Evolutionary conservation across 306 rosid genomes (phyloP).

Genomic region (Ammopiptanthus mongolicus): DNA sequence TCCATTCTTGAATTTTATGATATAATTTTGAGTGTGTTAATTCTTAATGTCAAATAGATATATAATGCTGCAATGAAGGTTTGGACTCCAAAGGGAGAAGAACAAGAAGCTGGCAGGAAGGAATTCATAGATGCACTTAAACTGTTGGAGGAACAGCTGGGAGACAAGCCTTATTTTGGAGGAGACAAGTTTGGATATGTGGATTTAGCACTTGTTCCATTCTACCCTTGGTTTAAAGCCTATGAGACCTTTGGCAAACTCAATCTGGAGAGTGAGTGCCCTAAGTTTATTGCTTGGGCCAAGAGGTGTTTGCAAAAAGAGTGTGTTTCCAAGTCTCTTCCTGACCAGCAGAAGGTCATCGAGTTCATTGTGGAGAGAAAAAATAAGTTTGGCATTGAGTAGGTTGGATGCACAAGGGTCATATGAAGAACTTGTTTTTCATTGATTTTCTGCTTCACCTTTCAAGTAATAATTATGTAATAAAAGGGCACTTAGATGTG

Average conservation of each 20-base stretch:
- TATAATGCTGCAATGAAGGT: background rate
- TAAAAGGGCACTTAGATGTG: conserved; percentile 10
- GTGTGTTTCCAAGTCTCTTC: conserved; percentile 23
- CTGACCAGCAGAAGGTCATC: conserved; percentile 23
- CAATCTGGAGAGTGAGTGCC: conserved; percentile 27
- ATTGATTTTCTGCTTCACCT: background rate
- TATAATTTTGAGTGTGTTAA: background rate
- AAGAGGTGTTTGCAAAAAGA: conserved; percentile 28
- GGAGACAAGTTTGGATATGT: conserved; percentile 28
- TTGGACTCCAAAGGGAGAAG: conserved; percentile 23
- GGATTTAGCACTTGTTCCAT: conserved; percentile 23
- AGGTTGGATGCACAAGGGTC: background rate
- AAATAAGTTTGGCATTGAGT: background rate
- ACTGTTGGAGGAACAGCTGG: background rate
- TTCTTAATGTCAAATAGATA: conserved; percentile 3
- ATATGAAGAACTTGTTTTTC: background rate
- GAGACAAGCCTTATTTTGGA: conserved; percentile 22
- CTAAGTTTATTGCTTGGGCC: conserved; percentile 34
- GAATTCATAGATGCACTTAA: conserved; percentile 24
- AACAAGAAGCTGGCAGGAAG: conserved; percentile 22
- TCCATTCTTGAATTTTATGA: background rate
- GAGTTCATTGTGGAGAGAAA: background rate
- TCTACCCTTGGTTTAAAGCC: conserved; percentile 6
- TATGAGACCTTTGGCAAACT: conserved; percentile 10
- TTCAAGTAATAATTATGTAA: background rate